Evolutionary conservation across 1,284 basidiomycete genomes (phyloP).

Genomic region (Apiotrichum akiyoshidainum): DNA sequence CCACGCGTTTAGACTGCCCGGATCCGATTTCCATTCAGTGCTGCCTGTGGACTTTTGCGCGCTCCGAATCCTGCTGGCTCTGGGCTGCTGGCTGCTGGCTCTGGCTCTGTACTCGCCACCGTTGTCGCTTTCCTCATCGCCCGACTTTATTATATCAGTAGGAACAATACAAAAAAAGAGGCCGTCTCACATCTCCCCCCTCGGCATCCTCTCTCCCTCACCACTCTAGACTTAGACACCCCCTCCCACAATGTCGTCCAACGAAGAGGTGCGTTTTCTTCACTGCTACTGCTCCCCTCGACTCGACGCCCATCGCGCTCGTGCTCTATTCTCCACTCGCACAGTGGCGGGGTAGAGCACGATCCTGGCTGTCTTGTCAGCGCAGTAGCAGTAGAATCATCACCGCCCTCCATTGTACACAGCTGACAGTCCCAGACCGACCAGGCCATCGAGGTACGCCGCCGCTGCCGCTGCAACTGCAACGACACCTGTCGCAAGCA

Average conservation of each 20-base stretch:
- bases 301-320: background rate
- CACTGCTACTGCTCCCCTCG: background rate
- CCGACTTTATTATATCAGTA: too few species aligned
- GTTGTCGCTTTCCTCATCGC: too few species aligned
- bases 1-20: too few species aligned
- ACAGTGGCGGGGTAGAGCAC: too few species aligned
- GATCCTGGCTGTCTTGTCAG: too few species aligned
- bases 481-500: background rate
- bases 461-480: background rate
- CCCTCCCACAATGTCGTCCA: conserved; percentile 10
- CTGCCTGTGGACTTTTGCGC: too few species aligned
- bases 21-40: too few species aligned
- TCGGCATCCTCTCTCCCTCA: background rate
- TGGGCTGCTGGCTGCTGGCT: too few species aligned
- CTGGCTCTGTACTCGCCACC: too few species aligned
- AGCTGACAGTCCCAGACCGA: conserved; percentile 36
- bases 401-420: background rate
- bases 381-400: too few species aligned
- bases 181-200: background rate
- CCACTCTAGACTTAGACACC: background rate
- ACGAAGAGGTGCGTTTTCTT: conserved; percentile 6
- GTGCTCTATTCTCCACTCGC: too few species aligned
- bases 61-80: too few species aligned
- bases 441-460: conserved; percentile 45
- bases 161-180: background rate